Base-by-base conservation (phyloP, 2,329 filamentous ascomycete species). In the Xylaria hypoxylon region DNA sequence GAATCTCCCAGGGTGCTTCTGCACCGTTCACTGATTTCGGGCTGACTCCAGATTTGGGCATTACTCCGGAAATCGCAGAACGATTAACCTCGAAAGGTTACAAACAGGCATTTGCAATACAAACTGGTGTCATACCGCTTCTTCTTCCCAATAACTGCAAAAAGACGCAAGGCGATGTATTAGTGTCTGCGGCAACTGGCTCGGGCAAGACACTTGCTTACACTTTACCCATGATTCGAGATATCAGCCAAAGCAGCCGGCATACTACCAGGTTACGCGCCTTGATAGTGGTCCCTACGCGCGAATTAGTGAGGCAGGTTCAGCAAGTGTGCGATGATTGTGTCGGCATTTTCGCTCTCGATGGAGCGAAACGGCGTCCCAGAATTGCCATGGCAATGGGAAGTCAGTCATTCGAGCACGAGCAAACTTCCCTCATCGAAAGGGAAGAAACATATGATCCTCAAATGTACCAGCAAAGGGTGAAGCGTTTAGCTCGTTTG, bases 201-300 rank as follows among this genome's bases (percentile, higher is more conserved):
- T 98, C 96, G 0, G 96, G 96, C 63, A 99, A 99, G 77, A 99
- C 96, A 0, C 79, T 99, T 17, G 92, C 95, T 0, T 99, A 99
- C 75, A 88, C 95, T 0, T 82, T 99, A 2, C 96, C 96, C 0
- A 89, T 99, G 65, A 86, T 97, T 3, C 88, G 93, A 51, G 89
- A 91, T 57, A 82, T 99, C 55, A 90, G 90, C 70, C 83, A 86
- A 35, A 85, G 86, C 15, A 76, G 71, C 50, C 71, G 81, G 81
- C 24, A 84, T 89, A 11, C 71, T 31, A 92, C 91, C 0, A 87
- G 87, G 62, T 80, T 99, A 8, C 87, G 92, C 44, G 94, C 90
- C 0, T 79, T 99, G 0, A 88, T 99, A 52, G 90, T 99, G 1
- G 89, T 99, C 11, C 96, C 96, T 0, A 99, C 95, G 0, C 85